Evolutionary conservation across 2,329 filamentous ascomycete species (phyloP), one percentile per base, ranked within the genome.

Genomic region (Akanthomyces uredinophilus): DNA sequence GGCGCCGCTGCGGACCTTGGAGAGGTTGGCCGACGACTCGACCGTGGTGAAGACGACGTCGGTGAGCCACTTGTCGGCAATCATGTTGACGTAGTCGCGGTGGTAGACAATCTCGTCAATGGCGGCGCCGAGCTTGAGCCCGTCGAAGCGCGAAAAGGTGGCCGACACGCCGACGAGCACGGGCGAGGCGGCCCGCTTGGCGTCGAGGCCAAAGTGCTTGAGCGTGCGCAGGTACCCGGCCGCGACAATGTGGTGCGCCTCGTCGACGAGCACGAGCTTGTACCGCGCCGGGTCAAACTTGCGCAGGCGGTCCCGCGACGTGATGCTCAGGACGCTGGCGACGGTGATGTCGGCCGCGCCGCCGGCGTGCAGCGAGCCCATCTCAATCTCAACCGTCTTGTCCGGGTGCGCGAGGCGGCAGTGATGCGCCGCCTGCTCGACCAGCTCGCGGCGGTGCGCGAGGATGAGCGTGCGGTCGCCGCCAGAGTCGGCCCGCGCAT

Each of bases 21-120:
- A 89, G 39, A 99, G 79, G 73, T 98, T 90, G 35, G 89, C 92
- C 18, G 87, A 87, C 0, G 92, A 91, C 66, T 89, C 83, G 24
- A 98, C 93, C 0, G 95, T 98, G 0, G 95, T 98, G 75, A 99
- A 98, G 4, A 94, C 78, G n/a, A 96, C 90, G 71, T 95, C 86
- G 0, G 92, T 88, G 14, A 99, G 83, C 92, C 93, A 98, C 47
- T 95, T 92, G 62, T 96, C 92, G 39, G 87, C 87, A 64, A 97
- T 86, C 83, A 86, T 86, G 65, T 86, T 83, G 58, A 86, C 75
- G 61, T 84, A 85, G 68, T 85, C 81, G 74, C 92, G 95, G 74
- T 98, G 94, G 69, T 96, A 98, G 53, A 97, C 94, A 64, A 98
- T 96, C 70, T 96, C 90, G 68, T 98, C 94, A 68, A 98, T 95